Percentiles rank a stretch among this genome's conserved stretches.
Evolutionary conservation across 139 green algal genomes (phyloP).

Genomic region (Medakamo hakoo): DNA sequence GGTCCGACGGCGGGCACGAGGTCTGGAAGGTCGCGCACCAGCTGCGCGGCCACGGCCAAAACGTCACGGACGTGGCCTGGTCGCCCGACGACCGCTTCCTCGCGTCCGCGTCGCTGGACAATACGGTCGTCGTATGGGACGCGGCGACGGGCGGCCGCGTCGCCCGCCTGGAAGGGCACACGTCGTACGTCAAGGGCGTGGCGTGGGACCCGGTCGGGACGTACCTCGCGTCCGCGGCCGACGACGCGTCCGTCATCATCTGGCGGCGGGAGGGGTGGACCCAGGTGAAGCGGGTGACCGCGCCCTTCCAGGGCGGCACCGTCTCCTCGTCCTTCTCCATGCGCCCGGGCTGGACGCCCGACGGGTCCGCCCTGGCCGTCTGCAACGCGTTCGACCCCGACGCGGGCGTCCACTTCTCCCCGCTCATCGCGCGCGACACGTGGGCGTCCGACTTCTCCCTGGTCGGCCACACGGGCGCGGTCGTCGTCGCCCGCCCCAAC

Average conservation of each 20-base stretch:
- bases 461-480: conserved; percentile 20
- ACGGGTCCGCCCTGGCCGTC: conserved; percentile 47
- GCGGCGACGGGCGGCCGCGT: conserved; percentile 9
- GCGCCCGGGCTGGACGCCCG: conserved; percentile 41
- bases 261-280: conserved; percentile 62
- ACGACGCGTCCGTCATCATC: conserved; percentile 64
- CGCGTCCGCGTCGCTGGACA: conserved; percentile 74
- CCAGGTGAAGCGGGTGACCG: conserved; percentile 17
- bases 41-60: conserved; percentile 57
- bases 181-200: conserved; percentile 83
- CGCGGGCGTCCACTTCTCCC: conserved; percentile 30
- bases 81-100: conserved; percentile 46
- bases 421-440: conserved; percentile 35
- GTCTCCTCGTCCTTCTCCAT: conserved; percentile 21
- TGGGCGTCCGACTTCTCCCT: conserved; percentile 10
- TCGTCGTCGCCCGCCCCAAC: neutral
- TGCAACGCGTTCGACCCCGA: conserved; percentile 37
- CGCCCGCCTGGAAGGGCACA: conserved; percentile 34
- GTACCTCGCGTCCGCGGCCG: conserved; percentile 67
- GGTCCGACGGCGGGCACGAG: conserved; percentile 43
- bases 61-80: conserved; percentile 82
- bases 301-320: conserved; percentile 25
- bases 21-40: conserved; percentile 53
- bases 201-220: conserved; percentile 85
- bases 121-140: conserved; percentile 53